Conservation (phyloP, 2,329 filamentous ascomycete species). For the Zasmidium citrigriseum region DNA sequence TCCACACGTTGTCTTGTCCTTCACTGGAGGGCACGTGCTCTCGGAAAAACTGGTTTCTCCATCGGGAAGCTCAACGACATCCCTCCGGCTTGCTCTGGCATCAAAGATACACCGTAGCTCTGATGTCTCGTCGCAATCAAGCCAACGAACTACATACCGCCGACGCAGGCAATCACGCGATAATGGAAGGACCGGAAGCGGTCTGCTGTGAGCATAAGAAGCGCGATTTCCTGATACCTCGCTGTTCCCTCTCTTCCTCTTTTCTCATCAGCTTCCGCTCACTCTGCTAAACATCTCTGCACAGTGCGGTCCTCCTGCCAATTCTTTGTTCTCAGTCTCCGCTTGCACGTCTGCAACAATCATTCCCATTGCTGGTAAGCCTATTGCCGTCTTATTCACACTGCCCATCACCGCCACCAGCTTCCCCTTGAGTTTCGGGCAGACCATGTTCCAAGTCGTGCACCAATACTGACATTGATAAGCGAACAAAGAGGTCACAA, state of each 20-base stretch:
- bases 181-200: slow-evolving; percentile 21
- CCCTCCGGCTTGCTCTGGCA: not conserved
- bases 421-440: no score
- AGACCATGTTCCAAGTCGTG: no score
- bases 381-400: not conserved
- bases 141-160: slow-evolving; percentile 19
- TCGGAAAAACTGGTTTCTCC: not conserved
- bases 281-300: not conserved
- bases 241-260: slow-evolving; percentile 15
- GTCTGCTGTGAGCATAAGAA: slow-evolving; percentile 17
- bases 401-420: no score
- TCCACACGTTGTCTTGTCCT: not conserved
- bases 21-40: not conserved
- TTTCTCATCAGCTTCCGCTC: slow-evolving; percentile 1
- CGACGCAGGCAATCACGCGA: slow-evolving; percentile 16
- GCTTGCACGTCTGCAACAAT: not conserved
- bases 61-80: not conserved
- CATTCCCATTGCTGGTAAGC: not conserved
- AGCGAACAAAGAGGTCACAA: no score
- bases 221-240: slow-evolving; percentile 11
- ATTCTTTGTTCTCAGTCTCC: not conserved
- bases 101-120: slow-evolving; percentile 16
- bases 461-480: no score
- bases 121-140: slow-evolving; percentile 23
- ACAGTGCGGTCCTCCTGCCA: not conserved